Evolutionary conservation across 2,329 filamentous ascomycete genomes (phyloP), one percentile per base, ranked within the genome.

Genomic region (Tothia fuscella): DNA sequence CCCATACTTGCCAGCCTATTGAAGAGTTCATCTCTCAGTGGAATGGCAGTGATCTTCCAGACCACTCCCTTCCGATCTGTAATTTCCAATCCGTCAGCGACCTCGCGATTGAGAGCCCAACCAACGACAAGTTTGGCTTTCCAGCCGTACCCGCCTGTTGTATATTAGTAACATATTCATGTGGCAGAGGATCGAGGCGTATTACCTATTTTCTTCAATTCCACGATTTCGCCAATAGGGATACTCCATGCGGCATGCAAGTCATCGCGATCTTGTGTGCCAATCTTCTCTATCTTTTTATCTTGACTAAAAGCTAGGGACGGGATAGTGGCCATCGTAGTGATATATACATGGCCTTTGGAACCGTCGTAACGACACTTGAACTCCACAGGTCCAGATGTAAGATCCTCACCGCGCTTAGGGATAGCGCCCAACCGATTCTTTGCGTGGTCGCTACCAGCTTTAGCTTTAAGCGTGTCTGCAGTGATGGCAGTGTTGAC

Each of bases 131-230:
- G 62, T 64, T 86, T 89, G 1, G 78, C 77, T 61, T 91, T 93
- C 84, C 84, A 93, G 0, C 84, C 83, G 26, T 88, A 67, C 0
- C 85, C 85, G n/a, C n/a, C n/a, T n/a, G n/a, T n/a, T n/a, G n/a
- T n/a, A n/a, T n/a, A n/a, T n/a, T n/a, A n/a, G n/a, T n/a, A n/a
- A n/a, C n/a, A n/a, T n/a, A n/a, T n/a, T n/a, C n/a, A n/a, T n/a
- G n/a, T n/a, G n/a, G n/a, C n/a, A n/a, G n/a, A n/a, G n/a, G n/a
- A n/a, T n/a, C n/a, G n/a, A n/a, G n/a, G n/a, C n/a, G n/a, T n/a
- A n/a, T n/a, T n/a, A 4, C 85, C 84, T 2, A 88, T 65, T 61
- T 93, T 93, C 57, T 78, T 81, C 41, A 93, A 54, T 57, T 88
- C 82, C 38, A 58, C 64, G 34, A 93, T 80, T 13, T 89, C 80